Conservation (phyloP, 805 yeast species). For the Pichia cabralensis region DNA sequence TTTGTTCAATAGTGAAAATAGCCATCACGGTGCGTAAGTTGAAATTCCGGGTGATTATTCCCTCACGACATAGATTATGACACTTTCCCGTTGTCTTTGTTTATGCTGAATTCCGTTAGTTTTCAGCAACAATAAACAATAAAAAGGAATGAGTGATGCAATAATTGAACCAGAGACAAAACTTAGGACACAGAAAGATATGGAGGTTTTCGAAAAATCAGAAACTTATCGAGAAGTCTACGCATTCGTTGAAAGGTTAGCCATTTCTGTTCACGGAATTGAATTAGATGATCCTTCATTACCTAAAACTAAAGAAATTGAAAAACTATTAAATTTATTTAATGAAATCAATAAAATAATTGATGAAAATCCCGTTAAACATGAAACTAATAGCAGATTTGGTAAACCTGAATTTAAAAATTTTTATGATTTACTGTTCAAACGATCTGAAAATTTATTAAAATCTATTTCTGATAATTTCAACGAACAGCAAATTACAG, state of each 20-base stretch:
- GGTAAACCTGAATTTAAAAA: slow-evolving; percentile 86
- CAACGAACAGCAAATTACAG: slow-evolving; percentile 24
- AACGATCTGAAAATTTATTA: slow-evolving; percentile 17
- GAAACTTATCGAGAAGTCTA: slow-evolving; percentile 40
- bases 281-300: slow-evolving; percentile 18
- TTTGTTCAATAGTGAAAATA: too few species aligned
- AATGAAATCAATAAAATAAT: slow-evolving; percentile 36
- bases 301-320: slow-evolving; percentile 12
- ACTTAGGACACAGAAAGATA: slow-evolving; percentile 35
- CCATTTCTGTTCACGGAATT: slow-evolving; percentile 44
- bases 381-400: slow-evolving; percentile 66
- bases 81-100: too few species aligned
- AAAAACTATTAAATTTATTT: slow-evolving; percentile 31
- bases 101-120: too few species aligned
- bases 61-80: too few species aligned
- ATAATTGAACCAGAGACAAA: slow-evolving; percentile 15
- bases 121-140: neutral
- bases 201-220: slow-evolving; percentile 49
- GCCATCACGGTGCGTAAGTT: too few species aligned
- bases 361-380: slow-evolving; percentile 52
- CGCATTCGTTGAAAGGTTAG: slow-evolving; percentile 46
- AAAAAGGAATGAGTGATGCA: neutral
- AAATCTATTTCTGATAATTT: slow-evolving; percentile 11
- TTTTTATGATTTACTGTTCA: slow-evolving; percentile 58
- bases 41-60: too few species aligned